Evolutionary conservation across 2,329 filamentous ascomycete species (phyloP).

Genomic region (Aotearoamyces nothofagi): DNA sequence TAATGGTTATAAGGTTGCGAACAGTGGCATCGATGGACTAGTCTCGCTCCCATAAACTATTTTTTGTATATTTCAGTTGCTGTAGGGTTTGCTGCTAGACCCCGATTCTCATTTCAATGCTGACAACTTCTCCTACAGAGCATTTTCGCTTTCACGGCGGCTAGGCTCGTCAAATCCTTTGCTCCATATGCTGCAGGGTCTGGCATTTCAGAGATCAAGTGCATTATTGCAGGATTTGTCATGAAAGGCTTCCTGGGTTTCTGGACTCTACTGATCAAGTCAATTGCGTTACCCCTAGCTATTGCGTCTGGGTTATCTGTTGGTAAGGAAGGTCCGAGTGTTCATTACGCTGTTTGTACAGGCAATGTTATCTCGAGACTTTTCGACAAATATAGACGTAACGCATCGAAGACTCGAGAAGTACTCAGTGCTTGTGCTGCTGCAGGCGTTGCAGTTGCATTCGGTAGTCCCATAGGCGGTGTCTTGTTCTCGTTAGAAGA

Average conservation of each 20-base stretch:
- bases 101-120: conserved; percentile 4
- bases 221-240: conserved; percentile 95
- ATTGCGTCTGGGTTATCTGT: conserved; percentile 91
- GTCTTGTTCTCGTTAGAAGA: conserved; percentile 95
- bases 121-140: conserved; percentile 30
- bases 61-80: conserved; percentile 77
- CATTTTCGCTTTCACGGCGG: conserved; percentile 68
- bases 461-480: conserved; percentile 92
- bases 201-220: conserved; percentile 98
- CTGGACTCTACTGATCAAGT: conserved; percentile 90
- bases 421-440: conserved; percentile 90
- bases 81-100: conserved; percentile 27
- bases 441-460: conserved; percentile 89
- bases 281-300: conserved; percentile 73
- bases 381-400: conserved; percentile 83
- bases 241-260: conserved; percentile 96
- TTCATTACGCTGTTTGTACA: conserved; percentile 97
- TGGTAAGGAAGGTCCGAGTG: conserved; percentile 92
- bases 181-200: conserved; percentile 93
- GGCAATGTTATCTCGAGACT: conserved; percentile 90
- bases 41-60: conserved; percentile 67
- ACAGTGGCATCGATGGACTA: conserved; percentile 83
- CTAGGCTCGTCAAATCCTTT: conserved; percentile 75
- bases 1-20: conserved; percentile 46
- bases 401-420: conserved; percentile 87